A percentile compares a stretch with the other conserved stretches of the same genome.
These are phyloP conservation scores for Cyclotella sp. DNA, from an alignment of 108 stramenopile species.

Conservation along the genomic window DNA sequence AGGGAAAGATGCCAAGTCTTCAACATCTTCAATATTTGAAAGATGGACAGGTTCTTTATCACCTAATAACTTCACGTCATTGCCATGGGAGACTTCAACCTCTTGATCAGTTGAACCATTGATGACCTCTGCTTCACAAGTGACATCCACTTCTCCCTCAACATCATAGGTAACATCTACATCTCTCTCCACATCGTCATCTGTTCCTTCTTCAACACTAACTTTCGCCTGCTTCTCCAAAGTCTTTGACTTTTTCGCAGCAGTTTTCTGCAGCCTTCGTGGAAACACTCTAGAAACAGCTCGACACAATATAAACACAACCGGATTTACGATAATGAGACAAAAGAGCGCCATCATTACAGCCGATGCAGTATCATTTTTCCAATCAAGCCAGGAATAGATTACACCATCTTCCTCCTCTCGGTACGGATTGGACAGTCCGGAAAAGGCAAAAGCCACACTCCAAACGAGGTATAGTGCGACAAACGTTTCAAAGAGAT, in stretches of 20 bases:
- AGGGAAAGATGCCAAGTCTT: constrained; percentile 10
- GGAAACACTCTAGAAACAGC: constrained; percentile 4
- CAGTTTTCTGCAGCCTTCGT: not conserved
- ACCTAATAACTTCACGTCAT: too few relatives aligned
- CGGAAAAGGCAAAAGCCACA: not conserved
- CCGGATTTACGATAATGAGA: not conserved
- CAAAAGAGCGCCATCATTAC: not conserved
- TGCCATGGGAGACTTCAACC: not conserved
- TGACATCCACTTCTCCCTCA: constrained; percentile 5
- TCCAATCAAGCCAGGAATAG: constrained; percentile 9
- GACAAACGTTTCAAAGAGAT: not conserved
- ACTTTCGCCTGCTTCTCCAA: too few relatives aligned
- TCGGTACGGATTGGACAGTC: constrained; percentile 3
- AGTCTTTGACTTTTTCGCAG: too few relatives aligned
- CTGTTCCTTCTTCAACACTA: too few relatives aligned
- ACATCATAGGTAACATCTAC: not conserved
- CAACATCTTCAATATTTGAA: not conserved
- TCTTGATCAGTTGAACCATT: too few relatives aligned
- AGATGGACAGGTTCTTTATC: not conserved
- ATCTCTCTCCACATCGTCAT: not conserved
- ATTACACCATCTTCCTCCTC: not conserved
- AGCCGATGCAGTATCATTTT: not conserved
- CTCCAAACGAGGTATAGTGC: constrained; percentile 6
- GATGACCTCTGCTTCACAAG: too few relatives aligned
- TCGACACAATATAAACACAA: constrained; percentile 5